Percentiles rank a stretch among this genome's conserved stretches.
Evolutionary conservation across 75 land plant genomes (phyloP).

Genomic region (Pinus albicaulis): DNA sequence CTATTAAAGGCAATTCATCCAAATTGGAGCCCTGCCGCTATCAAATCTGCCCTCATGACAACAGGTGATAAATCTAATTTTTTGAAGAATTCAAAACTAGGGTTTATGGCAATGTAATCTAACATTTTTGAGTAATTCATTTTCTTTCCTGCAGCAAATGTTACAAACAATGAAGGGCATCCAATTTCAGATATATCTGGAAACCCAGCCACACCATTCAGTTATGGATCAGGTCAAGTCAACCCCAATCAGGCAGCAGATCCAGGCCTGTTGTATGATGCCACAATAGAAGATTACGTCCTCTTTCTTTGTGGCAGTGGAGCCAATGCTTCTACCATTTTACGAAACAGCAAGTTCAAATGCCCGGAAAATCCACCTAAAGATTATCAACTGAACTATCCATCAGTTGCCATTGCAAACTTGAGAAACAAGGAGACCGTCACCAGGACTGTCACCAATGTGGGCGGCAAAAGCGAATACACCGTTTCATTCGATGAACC

Average conservation of each 20-base stretch:
- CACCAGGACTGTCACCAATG: slow-evolving; percentile 72
- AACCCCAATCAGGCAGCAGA: slow-evolving; percentile 29
- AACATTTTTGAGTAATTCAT: neutral
- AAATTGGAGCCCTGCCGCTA: slow-evolving; percentile 82
- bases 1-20: slow-evolving; percentile 79
- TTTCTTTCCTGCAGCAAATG: slow-evolving; percentile 16
- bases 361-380: slow-evolving; percentile 31
- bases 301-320: slow-evolving; percentile 25
- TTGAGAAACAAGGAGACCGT: slow-evolving; percentile 37
- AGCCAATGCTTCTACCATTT: neutral
- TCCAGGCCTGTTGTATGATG: slow-evolving; percentile 60
- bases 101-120: neutral
- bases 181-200: slow-evolving; percentile 61
- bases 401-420: slow-evolving; percentile 61
- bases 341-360: slow-evolving; percentile 14
- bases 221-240: slow-evolving; percentile 46
- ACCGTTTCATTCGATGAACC: slow-evolving; percentile 34
- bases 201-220: slow-evolving; percentile 50
- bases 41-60: slow-evolving; percentile 88
- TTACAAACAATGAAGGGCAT: slow-evolving; percentile 22
- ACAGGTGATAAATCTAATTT: slow-evolving; percentile 59
- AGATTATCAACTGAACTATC: slow-evolving; percentile 60
- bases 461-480: slow-evolving; percentile 48
- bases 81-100: neutral
- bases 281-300: slow-evolving; percentile 31